Evolutionary conservation across 202 grass and related monocot species (phyloP), one percentile per base, ranked within the genome.

Genomic region (Tripidium arundinaceum): DNA sequence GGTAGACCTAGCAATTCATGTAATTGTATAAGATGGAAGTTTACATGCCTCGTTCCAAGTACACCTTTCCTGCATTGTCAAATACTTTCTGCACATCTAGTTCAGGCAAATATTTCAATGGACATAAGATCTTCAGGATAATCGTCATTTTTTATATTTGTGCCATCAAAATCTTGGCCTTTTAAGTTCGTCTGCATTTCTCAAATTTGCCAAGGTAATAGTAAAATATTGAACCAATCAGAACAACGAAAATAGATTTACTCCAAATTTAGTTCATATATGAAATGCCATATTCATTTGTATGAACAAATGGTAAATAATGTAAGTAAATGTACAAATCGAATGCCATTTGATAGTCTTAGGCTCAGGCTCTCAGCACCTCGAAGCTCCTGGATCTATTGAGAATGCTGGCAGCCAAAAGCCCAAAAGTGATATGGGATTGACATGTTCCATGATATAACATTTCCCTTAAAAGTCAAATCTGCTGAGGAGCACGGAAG

Each of bases 1-100:
- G 36, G 28, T 77, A 77, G 27, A 84, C 6, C 21, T 59, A 75
- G 81, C 58, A 76, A 50, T 50, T 50, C 16, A 19, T 50, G 46
- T 50, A 50, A 43, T 34, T 49, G 52, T 28, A 72, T 62, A 42
- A 47, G 64, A 34, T 52, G 24, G 38, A n/a, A 52, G 18, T 52
- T n/a, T 54, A 52, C 49, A 52, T 52, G 49, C 34, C 47, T 58
- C 3, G 15, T 58, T 50, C 18, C 49, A 52, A n/a, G 9, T 65
- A 68, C 7, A 41, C 12, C 52, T 65, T 67, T 67, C 70, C 70
- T 66, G 37, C 18, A 31, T 57, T 83, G 21, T 36, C 42, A 74
- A 43, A 33, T n/a, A 52, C 18, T 52, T 52, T 52, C 49, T 52
- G 18, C 18, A 24, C 49, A 82, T 52, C 62, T 42, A 25, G 65